These are phyloP conservation scores for Globisporangium iwayamae DNA, from an alignment of 352 stramenopile species.

Conservation along the genomic window DNA sequence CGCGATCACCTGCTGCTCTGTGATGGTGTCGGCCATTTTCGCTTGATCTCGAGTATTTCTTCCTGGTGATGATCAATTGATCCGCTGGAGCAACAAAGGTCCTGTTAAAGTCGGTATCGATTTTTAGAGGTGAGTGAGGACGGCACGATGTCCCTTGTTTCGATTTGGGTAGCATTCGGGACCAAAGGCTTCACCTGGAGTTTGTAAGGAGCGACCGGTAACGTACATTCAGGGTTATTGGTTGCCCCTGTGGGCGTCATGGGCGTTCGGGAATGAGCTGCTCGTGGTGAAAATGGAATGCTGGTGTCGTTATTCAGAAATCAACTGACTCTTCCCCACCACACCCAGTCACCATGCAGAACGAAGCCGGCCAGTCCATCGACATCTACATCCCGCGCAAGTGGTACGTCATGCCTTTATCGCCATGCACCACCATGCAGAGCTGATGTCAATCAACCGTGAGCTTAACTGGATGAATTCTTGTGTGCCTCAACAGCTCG, in stretches of 20 bases:
- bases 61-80: neutral
- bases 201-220: slow-evolving; percentile 67
- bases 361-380: slow-evolving; percentile 96
- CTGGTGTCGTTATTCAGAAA: slow-evolving; percentile 34
- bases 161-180: neutral
- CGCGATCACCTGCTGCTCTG: slow-evolving; percentile 82
- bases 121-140: neutral
- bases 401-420: slow-evolving; percentile 61
- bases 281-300: neutral
- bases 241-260: slow-evolving; percentile 26
- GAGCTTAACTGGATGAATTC: neutral
- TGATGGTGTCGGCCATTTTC: slow-evolving; percentile 50
- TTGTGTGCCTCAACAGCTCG: slow-evolving; percentile 60
- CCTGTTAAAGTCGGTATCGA: slow-evolving; percentile 13
- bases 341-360: slow-evolving; percentile 91
- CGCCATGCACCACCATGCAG: neutral
- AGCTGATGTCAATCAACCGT: neutral
- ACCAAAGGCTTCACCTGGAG: slow-evolving; percentile 20
- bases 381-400: slow-evolving; percentile 99
- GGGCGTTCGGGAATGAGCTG: neutral
- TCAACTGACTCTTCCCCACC: slow-evolving; percentile 49
- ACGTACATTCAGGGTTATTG: slow-evolving; percentile 84
- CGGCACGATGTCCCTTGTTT: neutral
- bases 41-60: slow-evolving; percentile 1
- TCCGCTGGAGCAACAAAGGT: neutral